Conservation (phyloP, 768 basidiomycete species). For the Vishniacozyma victoriae region DNA sequence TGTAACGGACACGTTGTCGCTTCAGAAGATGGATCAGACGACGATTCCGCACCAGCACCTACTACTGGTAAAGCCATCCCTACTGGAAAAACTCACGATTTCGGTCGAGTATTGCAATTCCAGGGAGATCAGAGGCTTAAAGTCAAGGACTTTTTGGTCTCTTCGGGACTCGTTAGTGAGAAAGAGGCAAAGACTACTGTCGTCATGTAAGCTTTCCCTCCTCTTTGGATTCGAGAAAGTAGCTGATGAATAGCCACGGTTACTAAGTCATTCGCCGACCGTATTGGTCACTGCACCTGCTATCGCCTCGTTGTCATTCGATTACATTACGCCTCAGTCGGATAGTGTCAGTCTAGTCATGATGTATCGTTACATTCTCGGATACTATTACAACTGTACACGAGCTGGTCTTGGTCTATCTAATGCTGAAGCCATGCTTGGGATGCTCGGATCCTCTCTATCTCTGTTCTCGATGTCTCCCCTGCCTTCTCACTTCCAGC, state of each 20-base stretch:
- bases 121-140: slow-evolving; percentile 95
- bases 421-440: neutral
- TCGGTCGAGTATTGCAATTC: slow-evolving; percentile 95
- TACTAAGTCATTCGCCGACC: slow-evolving; percentile 16
- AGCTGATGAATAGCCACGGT: slow-evolving; percentile 32
- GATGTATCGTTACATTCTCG: neutral
- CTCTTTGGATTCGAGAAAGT: neutral
- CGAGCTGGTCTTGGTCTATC: neutral
- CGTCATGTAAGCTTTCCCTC: slow-evolving; percentile 35
- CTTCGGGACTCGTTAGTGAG: slow-evolving; percentile 48
- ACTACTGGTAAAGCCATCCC: slow-evolving; percentile 55
- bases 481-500: neutral
- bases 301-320: too few relatives aligned
- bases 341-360: too few relatives aligned
- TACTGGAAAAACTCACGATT: slow-evolving; percentile 63
- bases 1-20: slow-evolving; percentile 91
- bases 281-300: neutral
- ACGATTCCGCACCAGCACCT: slow-evolving; percentile 28
- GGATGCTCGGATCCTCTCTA: neutral
- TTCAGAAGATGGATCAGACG: slow-evolving; percentile 38
- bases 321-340: too few relatives aligned
- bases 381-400: too few relatives aligned
- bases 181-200: slow-evolving; percentile 48
- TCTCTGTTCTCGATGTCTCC: neutral
- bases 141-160: slow-evolving; percentile 78